Evolutionary conservation across 306 rosid species (phyloP), one percentile per base, ranked within the genome.

Genomic region (Medicago truncatula): DNA sequence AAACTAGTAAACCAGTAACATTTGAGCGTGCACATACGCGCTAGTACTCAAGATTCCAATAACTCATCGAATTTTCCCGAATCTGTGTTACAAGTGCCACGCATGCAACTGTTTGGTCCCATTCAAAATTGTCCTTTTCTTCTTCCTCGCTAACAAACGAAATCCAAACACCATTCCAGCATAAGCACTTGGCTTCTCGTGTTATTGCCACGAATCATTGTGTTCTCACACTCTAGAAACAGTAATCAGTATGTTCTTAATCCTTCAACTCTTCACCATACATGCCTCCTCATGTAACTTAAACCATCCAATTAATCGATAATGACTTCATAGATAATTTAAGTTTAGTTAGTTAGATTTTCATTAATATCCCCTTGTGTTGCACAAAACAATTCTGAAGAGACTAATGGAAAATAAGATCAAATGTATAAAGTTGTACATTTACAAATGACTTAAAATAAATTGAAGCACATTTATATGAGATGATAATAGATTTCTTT

Each of bases 31-130:
- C 8, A 2, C 0, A 8, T 50, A 76, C 74, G 77, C 62, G 70
- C 1, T 3, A 0, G 0, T 6, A 7, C 43, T 31, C 8, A 23
- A 49, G 71, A 78, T 53, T 71, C 64, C 49, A 70, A 71, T 36
- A 78, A 38, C 50, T 54, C 20, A 1, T 18, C 73, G 23, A 23
- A 16, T 23, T 76, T 76, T 67, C 58, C 66, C 4, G 12, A 23
- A 31, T 20, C 2, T 23, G 36, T 25, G 28, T 25, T 74, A 39
- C 73, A 40, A 54, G 70, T 70, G 40, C 4, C 67, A 8, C 8
- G 41, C 75, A 23, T 54, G 53, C 17, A n/a, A 40, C 46, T 40
- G 10, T 40, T 70, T 68, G 67, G 67, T 44, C 14, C 49, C 49
- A 69, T 43, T 65, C 1, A 38, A 43, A 62, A 28, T 16, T 8